phyloP scores from a whole-genome alignment of 495 filamentous ascomycete genomes.

The Geoglossum glabrum region DNA sequence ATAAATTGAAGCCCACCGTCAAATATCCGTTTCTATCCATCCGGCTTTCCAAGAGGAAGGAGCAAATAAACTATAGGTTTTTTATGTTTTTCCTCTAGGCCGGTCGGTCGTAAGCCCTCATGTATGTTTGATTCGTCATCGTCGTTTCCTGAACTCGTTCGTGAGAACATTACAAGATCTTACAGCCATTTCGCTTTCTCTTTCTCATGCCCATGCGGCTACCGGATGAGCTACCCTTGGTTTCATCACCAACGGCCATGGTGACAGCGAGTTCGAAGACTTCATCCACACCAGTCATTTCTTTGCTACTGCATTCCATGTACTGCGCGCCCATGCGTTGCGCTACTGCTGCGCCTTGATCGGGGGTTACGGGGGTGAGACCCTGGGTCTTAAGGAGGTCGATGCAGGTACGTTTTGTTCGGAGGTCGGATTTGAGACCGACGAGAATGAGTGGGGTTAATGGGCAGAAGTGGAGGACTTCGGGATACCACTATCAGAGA shows the following conservation, averaged over 20 bases:
- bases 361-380: constrained; percentile 75
- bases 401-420: constrained; percentile 82
- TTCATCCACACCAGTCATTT: constrained; percentile 86
- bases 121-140: not conserved
- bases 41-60: not conserved
- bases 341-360: constrained; percentile 76
- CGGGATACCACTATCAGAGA: constrained; percentile 72
- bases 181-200: not conserved
- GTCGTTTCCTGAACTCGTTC: not conserved
- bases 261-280: constrained; percentile 83
- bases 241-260: constrained; percentile 56
- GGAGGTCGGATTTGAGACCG: constrained; percentile 90
- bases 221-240: constrained; percentile 14
- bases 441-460: constrained; percentile 89
- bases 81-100: not conserved
- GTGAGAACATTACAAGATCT: not conserved
- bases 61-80: not conserved
- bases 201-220: not conserved
- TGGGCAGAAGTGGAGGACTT: constrained; percentile 96
- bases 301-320: constrained; percentile 95
- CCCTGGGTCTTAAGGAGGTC: constrained; percentile 97
- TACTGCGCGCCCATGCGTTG: constrained; percentile 84
- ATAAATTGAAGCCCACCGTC: not conserved
- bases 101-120: not conserved
- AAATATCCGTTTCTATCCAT: not conserved